These are phyloP conservation scores for Dendrobium officinale DNA, from an alignment of 106 monocot genomes.

Conservation along the genomic window DNA sequence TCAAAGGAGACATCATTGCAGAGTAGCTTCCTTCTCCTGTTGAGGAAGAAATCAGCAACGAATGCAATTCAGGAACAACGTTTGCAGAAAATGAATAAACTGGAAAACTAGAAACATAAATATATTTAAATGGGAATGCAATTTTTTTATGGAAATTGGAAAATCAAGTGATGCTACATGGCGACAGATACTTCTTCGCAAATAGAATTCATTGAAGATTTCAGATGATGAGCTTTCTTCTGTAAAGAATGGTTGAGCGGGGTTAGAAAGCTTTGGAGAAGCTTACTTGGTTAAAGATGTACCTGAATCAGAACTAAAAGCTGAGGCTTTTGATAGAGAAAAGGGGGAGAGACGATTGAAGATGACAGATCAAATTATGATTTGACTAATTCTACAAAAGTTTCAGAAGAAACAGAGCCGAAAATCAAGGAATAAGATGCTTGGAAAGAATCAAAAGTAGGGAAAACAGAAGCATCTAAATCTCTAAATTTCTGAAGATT, in stretches of 20 bases:
- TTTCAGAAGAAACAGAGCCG: background rate
- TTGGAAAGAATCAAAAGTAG: background rate
- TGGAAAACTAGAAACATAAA: background rate
- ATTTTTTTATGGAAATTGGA: no score
- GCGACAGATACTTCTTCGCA: background rate
- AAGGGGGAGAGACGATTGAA: background rate
- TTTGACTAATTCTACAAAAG: background rate
- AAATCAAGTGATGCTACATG: background rate
- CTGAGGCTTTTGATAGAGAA: background rate
- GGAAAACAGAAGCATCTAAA: background rate
- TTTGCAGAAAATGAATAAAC: background rate
- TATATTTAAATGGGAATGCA: no score
- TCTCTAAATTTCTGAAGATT: background rate
- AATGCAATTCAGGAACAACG: background rate
- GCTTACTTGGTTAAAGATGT: background rate
- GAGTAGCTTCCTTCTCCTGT: background rate
- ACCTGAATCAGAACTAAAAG: background rate
- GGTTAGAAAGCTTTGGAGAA: background rate
- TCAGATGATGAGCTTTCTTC: slow-evolving; percentile 6
- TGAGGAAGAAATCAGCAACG: background rate
- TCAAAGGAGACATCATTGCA: background rate
- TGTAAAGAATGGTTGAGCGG: background rate
- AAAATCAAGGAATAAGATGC: background rate
- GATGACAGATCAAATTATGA: background rate
- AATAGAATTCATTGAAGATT: slow-evolving; percentile 6